Percentiles rank a stretch among this genome's conserved stretches.
Evolutionary conservation across 2,329 filamentous ascomycete species (phyloP).

Genomic region (Hansfordia pulvinata): DNA sequence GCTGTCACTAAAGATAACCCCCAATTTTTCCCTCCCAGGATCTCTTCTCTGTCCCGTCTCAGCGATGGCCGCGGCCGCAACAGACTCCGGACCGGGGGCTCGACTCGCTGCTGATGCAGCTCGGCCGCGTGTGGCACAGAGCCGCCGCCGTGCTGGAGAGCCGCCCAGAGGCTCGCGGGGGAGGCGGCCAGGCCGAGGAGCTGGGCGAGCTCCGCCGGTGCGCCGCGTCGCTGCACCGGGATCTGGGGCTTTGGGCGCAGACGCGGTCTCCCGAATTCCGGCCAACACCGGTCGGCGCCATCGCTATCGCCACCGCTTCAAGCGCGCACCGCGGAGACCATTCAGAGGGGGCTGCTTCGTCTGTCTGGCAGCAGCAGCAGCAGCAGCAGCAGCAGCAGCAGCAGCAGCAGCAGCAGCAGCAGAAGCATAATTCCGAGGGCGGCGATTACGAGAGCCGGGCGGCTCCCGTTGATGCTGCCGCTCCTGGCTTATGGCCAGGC

Average conservation of each 20-base stretch:
- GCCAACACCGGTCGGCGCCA: slow-evolving; percentile 4
- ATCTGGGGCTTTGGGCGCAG: slow-evolving; percentile 6
- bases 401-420: too few relatives aligned
- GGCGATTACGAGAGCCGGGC: too few relatives aligned
- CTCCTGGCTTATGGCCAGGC: slow-evolving; percentile 5
- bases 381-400: too few relatives aligned
- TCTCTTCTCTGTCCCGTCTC: too few relatives aligned
- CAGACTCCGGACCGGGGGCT: background rate
- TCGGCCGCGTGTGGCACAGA: background rate
- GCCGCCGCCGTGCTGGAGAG: background rate
- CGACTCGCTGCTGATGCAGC: background rate
- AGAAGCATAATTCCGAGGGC: too few relatives aligned
- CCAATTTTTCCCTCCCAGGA: too few relatives aligned
- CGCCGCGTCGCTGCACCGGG: slow-evolving; percentile 2
- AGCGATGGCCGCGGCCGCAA: too few relatives aligned
- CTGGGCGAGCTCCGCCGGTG: too few relatives aligned
- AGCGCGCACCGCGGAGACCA: background rate
- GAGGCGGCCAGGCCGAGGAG: background rate
- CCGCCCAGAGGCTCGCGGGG: background rate
- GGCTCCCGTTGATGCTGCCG: too few relatives aligned
- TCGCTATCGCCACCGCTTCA: too few relatives aligned
- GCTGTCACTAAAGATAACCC: too few relatives aligned
- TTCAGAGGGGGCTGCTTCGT: background rate
- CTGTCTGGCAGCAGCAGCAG: too few relatives aligned
- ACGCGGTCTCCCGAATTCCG: slow-evolving; percentile 5